phyloP scores from a whole-genome alignment of 352 stramenopile species.

The Salisapilia sapeloensis region DNA sequence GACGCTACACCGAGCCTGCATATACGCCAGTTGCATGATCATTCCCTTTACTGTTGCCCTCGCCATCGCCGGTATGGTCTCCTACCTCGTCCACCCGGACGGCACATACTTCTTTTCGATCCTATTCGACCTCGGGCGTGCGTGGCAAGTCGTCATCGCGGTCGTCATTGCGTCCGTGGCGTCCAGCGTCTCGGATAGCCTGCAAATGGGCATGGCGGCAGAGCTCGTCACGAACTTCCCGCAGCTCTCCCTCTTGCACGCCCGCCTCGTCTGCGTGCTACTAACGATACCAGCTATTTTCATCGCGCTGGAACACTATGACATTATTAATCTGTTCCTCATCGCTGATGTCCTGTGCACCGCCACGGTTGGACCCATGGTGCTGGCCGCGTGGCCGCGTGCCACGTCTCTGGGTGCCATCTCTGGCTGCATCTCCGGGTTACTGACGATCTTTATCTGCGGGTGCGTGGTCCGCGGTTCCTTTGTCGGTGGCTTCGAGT shows the following conservation, averaged over 20 bases:
- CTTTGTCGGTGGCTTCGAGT: constrained; percentile 62
- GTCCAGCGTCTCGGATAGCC: constrained; percentile 41
- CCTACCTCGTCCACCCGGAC: constrained; percentile 36
- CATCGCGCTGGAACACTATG: constrained; percentile 44
- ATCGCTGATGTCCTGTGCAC: constrained; percentile 64
- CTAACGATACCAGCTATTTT: constrained; percentile 50
- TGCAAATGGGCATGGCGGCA: constrained; percentile 55
- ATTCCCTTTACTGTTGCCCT: constrained; percentile 56
- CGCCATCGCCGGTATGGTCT: constrained; percentile 52
- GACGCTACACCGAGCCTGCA: constrained; percentile 24
- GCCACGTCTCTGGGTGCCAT: constrained; percentile 21
- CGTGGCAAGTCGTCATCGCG: constrained; percentile 49
- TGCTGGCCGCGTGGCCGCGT: constrained; percentile 38
- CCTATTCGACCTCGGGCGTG: constrained; percentile 43
- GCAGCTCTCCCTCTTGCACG: constrained; percentile 24
- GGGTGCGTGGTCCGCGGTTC: constrained; percentile 32
- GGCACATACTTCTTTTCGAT: constrained; percentile 52
- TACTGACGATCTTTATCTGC: constrained; percentile 55
- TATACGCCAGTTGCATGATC: constrained; percentile 25
- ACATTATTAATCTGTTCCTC: constrained; percentile 56
- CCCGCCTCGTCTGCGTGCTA: constrained; percentile 36
- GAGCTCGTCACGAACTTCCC: constrained; percentile 63
- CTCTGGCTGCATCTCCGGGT: constrained; percentile 25
- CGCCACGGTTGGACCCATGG: constrained; percentile 49
- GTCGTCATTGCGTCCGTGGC: constrained; percentile 55